phyloP scores from a whole-genome alignment of 768 basidiomycete genomes.

The Mycena floridula region DNA sequence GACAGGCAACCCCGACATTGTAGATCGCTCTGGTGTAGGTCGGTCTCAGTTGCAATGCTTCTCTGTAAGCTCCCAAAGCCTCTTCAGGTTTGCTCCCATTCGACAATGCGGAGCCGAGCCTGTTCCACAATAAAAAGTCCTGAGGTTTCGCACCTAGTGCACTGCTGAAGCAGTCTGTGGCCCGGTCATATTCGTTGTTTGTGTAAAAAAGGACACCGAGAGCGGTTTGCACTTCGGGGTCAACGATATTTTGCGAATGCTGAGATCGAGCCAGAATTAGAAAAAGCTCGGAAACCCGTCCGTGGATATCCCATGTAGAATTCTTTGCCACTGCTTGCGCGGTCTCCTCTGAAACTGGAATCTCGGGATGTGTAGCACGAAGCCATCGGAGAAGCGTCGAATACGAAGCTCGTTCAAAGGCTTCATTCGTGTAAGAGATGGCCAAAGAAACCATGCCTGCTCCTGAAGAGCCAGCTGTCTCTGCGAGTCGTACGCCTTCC shows the following conservation, averaged over 20 bases:
- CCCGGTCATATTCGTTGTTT: slow-evolving; percentile 77
- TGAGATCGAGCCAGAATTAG: slow-evolving; percentile 79
- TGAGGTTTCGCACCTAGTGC: slow-evolving; percentile 77
- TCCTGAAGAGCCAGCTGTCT: slow-evolving; percentile 56
- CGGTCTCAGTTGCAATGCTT: slow-evolving; percentile 85
- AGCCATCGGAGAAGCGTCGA: slow-evolving; percentile 85
- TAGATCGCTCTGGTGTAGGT: slow-evolving; percentile 97
- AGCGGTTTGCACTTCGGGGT: slow-evolving; percentile 90
- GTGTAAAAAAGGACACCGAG: slow-evolving; percentile 92
- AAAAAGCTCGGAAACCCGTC: slow-evolving; percentile 76
- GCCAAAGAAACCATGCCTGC: slow-evolving; percentile 83
- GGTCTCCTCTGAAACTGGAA: slow-evolving; percentile 49
- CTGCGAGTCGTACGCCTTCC: slow-evolving; percentile 65
- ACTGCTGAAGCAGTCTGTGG: slow-evolving; percentile 91
- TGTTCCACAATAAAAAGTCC: slow-evolving; percentile 96
- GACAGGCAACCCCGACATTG: slow-evolving; percentile 95
- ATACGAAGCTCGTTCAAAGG: slow-evolving; percentile 81
- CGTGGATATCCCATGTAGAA: slow-evolving; percentile 79
- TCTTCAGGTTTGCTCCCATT: slow-evolving; percentile 95
- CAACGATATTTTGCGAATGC: slow-evolving; percentile 61
- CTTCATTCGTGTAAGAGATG: slow-evolving; percentile 94
- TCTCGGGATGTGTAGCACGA: slow-evolving; percentile 53
- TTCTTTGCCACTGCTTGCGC: slow-evolving; percentile 46
- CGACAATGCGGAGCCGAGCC: slow-evolving; percentile 88
- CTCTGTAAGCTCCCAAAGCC: slow-evolving; percentile 82